These are phyloP conservation scores for Daldinia concentrica DNA, from an alignment of 495 filamentous ascomycete genomes.

Conservation along the genomic window DNA sequence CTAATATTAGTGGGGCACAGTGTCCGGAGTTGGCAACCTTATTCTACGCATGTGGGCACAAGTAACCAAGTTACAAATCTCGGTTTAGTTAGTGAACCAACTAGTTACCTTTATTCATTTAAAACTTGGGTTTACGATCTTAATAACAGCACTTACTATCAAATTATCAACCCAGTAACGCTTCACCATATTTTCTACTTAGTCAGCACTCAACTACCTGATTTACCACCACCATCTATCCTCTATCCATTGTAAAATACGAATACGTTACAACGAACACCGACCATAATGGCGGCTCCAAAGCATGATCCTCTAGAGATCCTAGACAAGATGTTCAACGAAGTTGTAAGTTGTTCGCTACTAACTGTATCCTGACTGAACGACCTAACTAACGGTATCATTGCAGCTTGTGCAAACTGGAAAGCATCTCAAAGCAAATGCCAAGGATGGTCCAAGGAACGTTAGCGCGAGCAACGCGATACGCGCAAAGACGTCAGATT, in stretches of 20 bases:
- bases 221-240: neutral
- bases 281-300: conserved; percentile 47
- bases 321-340: conserved; percentile 57
- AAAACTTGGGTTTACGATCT: neutral
- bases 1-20: conserved; percentile 3
- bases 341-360: conserved; percentile 51
- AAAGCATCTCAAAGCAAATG: conserved; percentile 55
- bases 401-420: conserved; percentile 61
- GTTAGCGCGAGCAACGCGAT: conserved; percentile 44
- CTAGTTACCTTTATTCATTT: no score
- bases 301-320: conserved; percentile 52
- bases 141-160: neutral
- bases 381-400: conserved; percentile 15
- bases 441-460: conserved; percentile 52
- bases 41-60: neutral
- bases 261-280: neutral
- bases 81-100: no score
- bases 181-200: neutral
- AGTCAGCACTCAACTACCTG: neutral
- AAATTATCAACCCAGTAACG: neutral
- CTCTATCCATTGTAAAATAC: neutral
- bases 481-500: conserved; percentile 49
- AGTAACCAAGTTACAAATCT: neutral
- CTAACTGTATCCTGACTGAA: neutral
- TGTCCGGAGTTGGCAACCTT: neutral